These are phyloP conservation scores for Penicillium ucsense DNA, from an alignment of 495 filamentous ascomycete genomes.

Conservation along the genomic window DNA sequence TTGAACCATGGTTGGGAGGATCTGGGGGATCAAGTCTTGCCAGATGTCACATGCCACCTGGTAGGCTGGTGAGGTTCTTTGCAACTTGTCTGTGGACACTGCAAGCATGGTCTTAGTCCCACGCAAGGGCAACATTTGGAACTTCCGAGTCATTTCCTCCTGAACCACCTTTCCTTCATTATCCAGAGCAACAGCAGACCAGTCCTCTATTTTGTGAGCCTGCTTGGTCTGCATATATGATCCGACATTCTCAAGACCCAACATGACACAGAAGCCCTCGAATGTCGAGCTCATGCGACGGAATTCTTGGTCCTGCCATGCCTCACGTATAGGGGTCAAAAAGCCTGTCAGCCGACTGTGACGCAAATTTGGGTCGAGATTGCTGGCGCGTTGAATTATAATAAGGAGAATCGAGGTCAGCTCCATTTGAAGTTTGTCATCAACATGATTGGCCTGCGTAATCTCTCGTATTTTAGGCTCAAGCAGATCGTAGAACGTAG, in stretches of 20 bases:
- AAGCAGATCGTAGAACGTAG: slow-evolving; percentile 78
- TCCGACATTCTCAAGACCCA: slow-evolving; percentile 70
- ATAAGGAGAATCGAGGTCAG: slow-evolving; percentile 69
- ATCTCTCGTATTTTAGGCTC: slow-evolving; percentile 77
- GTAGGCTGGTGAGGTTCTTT: slow-evolving; percentile 56
- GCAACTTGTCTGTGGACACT: slow-evolving; percentile 80
- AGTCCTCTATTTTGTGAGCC: slow-evolving; percentile 72
- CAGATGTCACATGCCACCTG: slow-evolving; percentile 66
- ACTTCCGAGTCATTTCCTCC: slow-evolving; percentile 53
- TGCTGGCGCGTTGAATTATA: slow-evolving; percentile 82
- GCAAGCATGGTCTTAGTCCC: slow-evolving; percentile 83
- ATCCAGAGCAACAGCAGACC: slow-evolving; percentile 68
- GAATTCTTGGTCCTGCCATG: slow-evolving; percentile 69
- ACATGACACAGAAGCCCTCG: slow-evolving; percentile 64
- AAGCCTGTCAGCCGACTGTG: slow-evolving; percentile 59
- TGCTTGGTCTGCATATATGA: slow-evolving; percentile 64
- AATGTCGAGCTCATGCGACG: slow-evolving; percentile 63
- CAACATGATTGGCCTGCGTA: slow-evolving; percentile 57
- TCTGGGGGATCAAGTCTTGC: slow-evolving; percentile 70
- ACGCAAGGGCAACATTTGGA: slow-evolving; percentile 69
- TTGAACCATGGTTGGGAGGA: slow-evolving; percentile 78
- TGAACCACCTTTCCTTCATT: slow-evolving; percentile 71
- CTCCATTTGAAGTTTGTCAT: slow-evolving; percentile 66
- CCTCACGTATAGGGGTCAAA: slow-evolving; percentile 63
- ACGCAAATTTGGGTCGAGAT: slow-evolving; percentile 56